Conservation (phyloP, 2,329 filamentous ascomycete genomes). For the Cadophora sp. region DNA sequence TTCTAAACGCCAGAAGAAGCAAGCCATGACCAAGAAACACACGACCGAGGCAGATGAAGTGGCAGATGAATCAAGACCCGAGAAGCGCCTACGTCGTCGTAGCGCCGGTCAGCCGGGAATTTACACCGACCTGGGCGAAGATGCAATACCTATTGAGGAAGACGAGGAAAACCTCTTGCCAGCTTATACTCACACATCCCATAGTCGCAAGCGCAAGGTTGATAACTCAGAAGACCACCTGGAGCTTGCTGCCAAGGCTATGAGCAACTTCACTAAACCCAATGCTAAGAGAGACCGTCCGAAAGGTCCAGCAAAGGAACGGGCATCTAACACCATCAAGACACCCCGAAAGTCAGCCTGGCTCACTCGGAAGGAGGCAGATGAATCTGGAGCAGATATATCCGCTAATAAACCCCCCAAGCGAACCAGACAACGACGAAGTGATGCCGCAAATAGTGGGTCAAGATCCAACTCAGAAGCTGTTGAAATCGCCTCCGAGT, state of each 20-base stretch:
- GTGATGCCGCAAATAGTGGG: not conserved
- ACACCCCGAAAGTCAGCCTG: conserved; percentile 39
- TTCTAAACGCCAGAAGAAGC: conserved; percentile 38
- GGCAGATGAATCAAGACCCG: conserved; percentile 13
- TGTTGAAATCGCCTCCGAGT: conserved; percentile 24
- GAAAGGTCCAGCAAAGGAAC: conserved; percentile 25
- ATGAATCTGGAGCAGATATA: conserved; percentile 24
- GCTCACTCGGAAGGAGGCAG: conserved; percentile 40
- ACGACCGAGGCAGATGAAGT: conserved; percentile 10
- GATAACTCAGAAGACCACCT: conserved; percentile 24
- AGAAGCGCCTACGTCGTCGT: conserved; percentile 35
- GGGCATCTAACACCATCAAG: conserved; percentile 32
- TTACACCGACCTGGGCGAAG: conserved; percentile 40
- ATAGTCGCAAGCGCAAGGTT: conserved; percentile 14
- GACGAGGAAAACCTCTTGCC: conserved; percentile 32
- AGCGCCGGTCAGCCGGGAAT: conserved; percentile 32
- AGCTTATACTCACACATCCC: conserved; percentile 12
- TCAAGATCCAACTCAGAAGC: conserved; percentile 19
- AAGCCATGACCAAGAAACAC: conserved; percentile 30
- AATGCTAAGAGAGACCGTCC: conserved; percentile 21
- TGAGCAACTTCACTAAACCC: conserved; percentile 33
- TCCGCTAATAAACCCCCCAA: conserved; percentile 19
- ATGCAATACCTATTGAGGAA: conserved; percentile 36
- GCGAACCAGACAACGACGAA: conserved; percentile 20
- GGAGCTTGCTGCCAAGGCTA: conserved; percentile 37